Evolutionary conservation across 148 eudicot genomes (phyloP).

Genomic region (Rhododendron ferrugineum): DNA sequence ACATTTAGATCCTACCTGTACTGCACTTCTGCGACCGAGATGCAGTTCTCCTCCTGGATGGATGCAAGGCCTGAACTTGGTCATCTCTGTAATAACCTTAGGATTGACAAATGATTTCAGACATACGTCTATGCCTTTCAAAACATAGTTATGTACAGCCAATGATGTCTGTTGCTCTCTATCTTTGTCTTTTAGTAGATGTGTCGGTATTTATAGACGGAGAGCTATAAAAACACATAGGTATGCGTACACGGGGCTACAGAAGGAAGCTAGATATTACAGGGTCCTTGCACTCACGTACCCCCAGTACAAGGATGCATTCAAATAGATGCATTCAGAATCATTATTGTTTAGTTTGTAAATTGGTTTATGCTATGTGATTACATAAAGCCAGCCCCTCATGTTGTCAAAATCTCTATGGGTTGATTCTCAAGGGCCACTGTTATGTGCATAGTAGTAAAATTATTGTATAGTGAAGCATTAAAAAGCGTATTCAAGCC

Average conservation of each 20-base stretch:
- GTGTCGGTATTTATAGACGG: not conserved
- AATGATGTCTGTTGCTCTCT: not conserved
- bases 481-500: not conserved
- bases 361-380: not conserved
- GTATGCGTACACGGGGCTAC: not conserved
- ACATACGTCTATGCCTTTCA: not conserved
- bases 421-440: not conserved
- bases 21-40: conserved; percentile 43
- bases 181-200: not conserved
- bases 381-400: not conserved
- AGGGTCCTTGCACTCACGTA: not conserved
- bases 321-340: not conserved
- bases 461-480: not conserved
- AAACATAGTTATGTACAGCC: conserved; percentile 11
- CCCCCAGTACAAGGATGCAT: not conserved
- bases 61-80: conserved; percentile 86
- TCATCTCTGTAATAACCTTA: conserved; percentile 76
- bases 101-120: conserved; percentile 53
- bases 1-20: conserved; percentile 85
- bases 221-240: not conserved
- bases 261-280: not conserved
- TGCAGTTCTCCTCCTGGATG: conserved; percentile 69
- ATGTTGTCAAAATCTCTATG: not conserved
- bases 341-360: not conserved
- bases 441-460: not conserved